Evolutionary conservation across 192 early-diverging fungal species (phyloP), one percentile per base, ranked within the genome.

Genomic region (Ramicandelaber brevisporus): DNA sequence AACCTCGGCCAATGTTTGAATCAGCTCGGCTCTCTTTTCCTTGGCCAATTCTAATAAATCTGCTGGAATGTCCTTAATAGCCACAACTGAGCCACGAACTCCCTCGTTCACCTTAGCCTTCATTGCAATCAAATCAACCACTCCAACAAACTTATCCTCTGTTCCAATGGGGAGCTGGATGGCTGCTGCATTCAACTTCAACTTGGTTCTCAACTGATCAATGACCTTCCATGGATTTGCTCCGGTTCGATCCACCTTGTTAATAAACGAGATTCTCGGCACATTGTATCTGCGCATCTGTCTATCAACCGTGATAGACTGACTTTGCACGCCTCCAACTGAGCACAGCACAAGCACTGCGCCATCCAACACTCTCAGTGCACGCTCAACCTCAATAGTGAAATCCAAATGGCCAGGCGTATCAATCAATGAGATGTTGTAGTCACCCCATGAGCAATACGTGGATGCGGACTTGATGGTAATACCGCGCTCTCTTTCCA

Each of bases 401-500:
- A 83, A 83, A 41, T 83, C 78, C 23, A 83, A 73, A 55, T 83
- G 78, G 23, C 78, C 78, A 18, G 92, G 79, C 1, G 79, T 83
- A 43, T 83, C 79, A 28, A 83, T 83, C 34, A 83, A 79, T 43
- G 79, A 79, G 20, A 83, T 61, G 38, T 77, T 76, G 32, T 65
- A 64, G 31, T 70, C 59, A 33, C 59, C 61, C 79, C 79, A 83
- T 26, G 57, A 48, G n/a, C 68, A 65, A 49, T 73, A 79, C 9
- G 79, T 83, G 14, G 79, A 75, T n/a, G 79, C 79, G 19, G 69
- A 73, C 53, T 79, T 73, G 38, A 83, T 83, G 16, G 79, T 83
- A 38, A 83, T 83, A 18, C 79, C 79, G 53, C 76, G 73, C 50
- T 97, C 92, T 36, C 87, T 64, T 60, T 93, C 92, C 13, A 93